Base-by-base conservation (phyloP, 1,284 basidiomycete species). In the Ceratobasidium sp. region DNA sequence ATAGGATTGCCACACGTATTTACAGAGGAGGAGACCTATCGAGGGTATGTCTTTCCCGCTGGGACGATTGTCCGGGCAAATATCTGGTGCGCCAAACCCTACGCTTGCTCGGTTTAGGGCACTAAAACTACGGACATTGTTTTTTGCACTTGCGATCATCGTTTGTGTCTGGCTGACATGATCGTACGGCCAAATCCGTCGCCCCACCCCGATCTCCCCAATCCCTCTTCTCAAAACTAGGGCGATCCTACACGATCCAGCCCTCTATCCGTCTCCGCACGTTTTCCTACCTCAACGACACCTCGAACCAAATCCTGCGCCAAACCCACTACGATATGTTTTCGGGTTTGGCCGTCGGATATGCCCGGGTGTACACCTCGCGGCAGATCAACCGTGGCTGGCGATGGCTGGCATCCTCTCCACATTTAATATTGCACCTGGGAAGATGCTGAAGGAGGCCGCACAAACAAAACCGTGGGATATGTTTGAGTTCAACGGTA, bases 401-500 rank as follows among this genome's bases (percentile, higher is more conserved):
- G 72, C 72, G 58, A 75, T 75, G 72, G 72, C 72, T 20, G 72
- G 60, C 7, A 53, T 75, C 46, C 46, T 75, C 20, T 63, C 72
- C 4, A 66, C 72, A 49, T 64, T 75, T 55, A 46, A 75, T 40
- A 51, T 75, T 20, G 49, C 66, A 5, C 39, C 53, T 9, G 72
- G 72, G 20, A 51, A 75, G 5, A 61, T 60, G 4, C 12, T 66
- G 23, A 15, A 44, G n/a, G 51, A 75, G 39, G 61, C 58, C 20
- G 72, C 56, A 26, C 15, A 51, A 12, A 33, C 1, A 23, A 44
- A 39, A 12, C 72, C 72, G 20, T 75, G 72, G 72, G 72, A 75
- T 13, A 75, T 75, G 72, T 75, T 75, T 42, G 72, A 75, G n/a
- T 75, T 75, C 39, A 75, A 75, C n/a, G 72, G 72, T 13, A 75